A percentile compares a stretch with the other conserved stretches of the same genome.
Evolutionary conservation across 2,329 filamentous ascomycete species (phyloP).

Genomic region (Colletotrichum theobromicola): DNA sequence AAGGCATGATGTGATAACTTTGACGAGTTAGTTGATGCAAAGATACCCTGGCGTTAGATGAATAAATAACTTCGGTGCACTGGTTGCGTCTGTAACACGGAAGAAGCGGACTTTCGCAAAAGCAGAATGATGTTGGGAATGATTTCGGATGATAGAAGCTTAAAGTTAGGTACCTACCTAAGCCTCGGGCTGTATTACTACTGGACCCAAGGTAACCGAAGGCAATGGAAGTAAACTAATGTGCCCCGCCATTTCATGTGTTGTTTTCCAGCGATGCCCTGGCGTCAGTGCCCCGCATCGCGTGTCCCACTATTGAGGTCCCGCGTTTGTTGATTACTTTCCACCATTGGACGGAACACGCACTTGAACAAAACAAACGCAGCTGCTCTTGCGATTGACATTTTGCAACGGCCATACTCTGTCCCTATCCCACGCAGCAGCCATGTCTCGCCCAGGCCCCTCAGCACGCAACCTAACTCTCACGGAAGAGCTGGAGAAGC

Average conservation of each 20-base stretch:
- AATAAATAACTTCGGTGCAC: neutral
- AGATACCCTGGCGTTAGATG: neutral
- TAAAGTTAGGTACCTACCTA: neutral
- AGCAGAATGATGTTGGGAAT: neutral
- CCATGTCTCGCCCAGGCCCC: conserved; percentile 56
- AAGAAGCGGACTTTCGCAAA: neutral
- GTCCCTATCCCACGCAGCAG: neutral
- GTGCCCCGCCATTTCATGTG: neutral
- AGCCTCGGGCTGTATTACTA: neutral
- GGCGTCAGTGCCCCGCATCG: conserved; percentile 35
- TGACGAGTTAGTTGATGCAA: neutral
- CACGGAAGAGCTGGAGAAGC: conserved; percentile 92
- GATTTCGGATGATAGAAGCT: neutral
- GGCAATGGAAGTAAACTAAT: neutral
- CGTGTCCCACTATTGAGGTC: conserved; percentile 25
- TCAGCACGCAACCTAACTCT: conserved; percentile 70
- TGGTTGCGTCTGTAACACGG: neutral
- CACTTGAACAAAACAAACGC: conserved; percentile 1
- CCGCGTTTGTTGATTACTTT: conserved; percentile 12
- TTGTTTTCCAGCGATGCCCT: neutral
- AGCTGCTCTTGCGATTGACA: neutral
- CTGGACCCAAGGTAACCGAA: neutral
- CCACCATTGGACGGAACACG: conserved; percentile 3
- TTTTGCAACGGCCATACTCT: neutral
- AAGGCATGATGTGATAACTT: conserved; percentile 17